A percentile compares a stretch with the other conserved stretches of the same genome.
Evolutionary conservation across 371 early-diverging fungal species (phyloP).

Genomic region (Coemansia sp.): DNA sequence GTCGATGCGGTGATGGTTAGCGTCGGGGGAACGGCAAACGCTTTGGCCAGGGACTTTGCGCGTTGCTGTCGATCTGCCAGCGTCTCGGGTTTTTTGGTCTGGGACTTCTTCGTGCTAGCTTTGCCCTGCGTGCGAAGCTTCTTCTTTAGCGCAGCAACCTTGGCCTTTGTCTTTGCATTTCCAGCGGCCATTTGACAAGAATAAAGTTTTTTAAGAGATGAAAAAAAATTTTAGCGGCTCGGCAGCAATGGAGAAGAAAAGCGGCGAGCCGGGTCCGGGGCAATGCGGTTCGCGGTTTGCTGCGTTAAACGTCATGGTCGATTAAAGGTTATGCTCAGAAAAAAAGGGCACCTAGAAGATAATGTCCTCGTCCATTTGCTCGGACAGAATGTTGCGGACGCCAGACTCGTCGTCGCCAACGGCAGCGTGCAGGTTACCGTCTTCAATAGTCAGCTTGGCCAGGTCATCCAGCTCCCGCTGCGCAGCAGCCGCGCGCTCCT

Average conservation of each 20-base stretch:
- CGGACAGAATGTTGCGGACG: conserved; percentile 42
- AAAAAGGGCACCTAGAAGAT: conserved; percentile 30
- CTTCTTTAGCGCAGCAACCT: conserved; percentile 30
- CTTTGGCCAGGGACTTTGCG: conserved; percentile 8
- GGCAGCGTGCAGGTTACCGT: conserved; percentile 14
- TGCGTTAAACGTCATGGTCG: too few relatives aligned
- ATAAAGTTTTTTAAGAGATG: neutral
- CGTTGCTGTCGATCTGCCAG: conserved; percentile 16
- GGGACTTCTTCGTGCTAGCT: neutral
- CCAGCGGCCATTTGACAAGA: conserved; percentile 10
- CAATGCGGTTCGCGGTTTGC: too few relatives aligned
- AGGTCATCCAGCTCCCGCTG: conserved; percentile 48
- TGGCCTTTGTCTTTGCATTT: conserved; percentile 7
- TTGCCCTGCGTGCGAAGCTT: conserved; percentile 21
- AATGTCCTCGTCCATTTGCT: conserved; percentile 51
- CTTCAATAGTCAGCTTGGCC: conserved; percentile 15
- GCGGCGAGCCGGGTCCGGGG: neutral
- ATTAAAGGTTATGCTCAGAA: too few relatives aligned
- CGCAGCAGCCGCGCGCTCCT: conserved; percentile 73
- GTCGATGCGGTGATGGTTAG: conserved; percentile 18
- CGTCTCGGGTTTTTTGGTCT: neutral
- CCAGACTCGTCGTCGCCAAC: neutral
- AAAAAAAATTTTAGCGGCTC: neutral
- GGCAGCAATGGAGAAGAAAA: neutral
- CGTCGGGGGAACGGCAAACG: neutral